Percentiles rank a stretch among this genome's conserved stretches.
Evolutionary conservation across 179 eudicot genomes (phyloP).

Genomic region (Vitellaria paradoxa): DNA sequence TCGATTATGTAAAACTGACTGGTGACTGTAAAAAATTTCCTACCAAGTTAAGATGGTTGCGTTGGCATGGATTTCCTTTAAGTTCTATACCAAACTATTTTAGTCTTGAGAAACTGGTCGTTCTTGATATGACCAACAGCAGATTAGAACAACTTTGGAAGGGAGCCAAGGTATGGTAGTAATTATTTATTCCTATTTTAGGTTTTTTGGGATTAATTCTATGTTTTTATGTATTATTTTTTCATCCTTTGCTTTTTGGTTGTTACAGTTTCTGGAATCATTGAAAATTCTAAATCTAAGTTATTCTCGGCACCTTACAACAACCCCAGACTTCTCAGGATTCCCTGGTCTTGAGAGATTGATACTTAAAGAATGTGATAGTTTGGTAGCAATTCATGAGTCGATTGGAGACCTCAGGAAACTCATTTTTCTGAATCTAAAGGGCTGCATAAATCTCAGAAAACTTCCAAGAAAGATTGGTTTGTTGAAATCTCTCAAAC

Average conservation of each 20-base stretch:
- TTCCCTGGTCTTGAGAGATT: conserved; percentile 6
- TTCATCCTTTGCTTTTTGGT: background rate
- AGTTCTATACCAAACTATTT: background rate
- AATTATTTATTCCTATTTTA: background rate
- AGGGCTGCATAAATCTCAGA: background rate
- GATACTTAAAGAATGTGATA: conserved; percentile 2
- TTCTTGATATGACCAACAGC: background rate
- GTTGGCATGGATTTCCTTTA: background rate
- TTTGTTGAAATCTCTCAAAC: background rate
- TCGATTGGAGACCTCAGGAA: conserved; percentile 3
- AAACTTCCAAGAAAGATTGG: conserved; percentile 10
- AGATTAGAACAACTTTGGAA: background rate
- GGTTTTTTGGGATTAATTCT: background rate
- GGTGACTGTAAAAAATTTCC: background rate
- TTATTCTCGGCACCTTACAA: background rate
- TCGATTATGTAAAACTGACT: background rate
- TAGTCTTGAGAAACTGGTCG: background rate
- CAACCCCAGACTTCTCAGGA: background rate
- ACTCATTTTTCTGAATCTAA: background rate
- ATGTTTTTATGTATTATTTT: background rate
- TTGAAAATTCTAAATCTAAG: conserved; percentile 15
- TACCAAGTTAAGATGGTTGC: background rate
- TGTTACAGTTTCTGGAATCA: background rate
- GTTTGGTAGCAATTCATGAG: conserved; percentile 10
- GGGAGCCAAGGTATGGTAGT: background rate